These are phyloP conservation scores for Cercospora brassicicola DNA, from an alignment of 2,329 filamentous ascomycete species.

Conservation along the genomic window DNA sequence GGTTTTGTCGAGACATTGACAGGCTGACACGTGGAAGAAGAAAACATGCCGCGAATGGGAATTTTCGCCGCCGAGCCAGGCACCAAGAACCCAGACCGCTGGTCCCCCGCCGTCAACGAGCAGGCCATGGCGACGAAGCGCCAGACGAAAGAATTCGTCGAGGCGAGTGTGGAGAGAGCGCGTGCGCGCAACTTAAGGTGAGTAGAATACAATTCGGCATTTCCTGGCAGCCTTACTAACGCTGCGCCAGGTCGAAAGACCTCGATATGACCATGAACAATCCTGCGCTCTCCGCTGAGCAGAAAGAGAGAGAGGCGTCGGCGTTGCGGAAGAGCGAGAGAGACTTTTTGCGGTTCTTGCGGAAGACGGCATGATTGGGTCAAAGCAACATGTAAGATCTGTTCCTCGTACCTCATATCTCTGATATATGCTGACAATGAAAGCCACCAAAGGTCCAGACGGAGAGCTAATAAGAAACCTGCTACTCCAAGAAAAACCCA, in stretches of 20 bases:
- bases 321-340: background rate
- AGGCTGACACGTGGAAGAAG: background rate
- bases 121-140: background rate
- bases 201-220: background rate
- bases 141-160: background rate
- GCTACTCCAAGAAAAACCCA: conserved; percentile 29
- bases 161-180: background rate
- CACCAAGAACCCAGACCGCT: background rate
- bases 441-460: background rate
- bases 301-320: background rate
- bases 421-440: background rate
- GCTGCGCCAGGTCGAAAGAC: background rate
- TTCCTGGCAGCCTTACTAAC: too few relatives aligned
- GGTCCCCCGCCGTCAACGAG: background rate
- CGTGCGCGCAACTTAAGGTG: background rate
- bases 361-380: background rate
- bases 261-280: background rate
- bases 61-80: background rate
- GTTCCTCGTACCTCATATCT: background rate
- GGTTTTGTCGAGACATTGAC: background rate
- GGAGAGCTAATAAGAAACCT: background rate
- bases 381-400: background rate
- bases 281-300: background rate
- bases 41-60: background rate
- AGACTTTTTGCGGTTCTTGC: background rate